Evolutionary conservation across 305 asterid species (phyloP).

Genomic region (Solanum hybrid): DNA sequence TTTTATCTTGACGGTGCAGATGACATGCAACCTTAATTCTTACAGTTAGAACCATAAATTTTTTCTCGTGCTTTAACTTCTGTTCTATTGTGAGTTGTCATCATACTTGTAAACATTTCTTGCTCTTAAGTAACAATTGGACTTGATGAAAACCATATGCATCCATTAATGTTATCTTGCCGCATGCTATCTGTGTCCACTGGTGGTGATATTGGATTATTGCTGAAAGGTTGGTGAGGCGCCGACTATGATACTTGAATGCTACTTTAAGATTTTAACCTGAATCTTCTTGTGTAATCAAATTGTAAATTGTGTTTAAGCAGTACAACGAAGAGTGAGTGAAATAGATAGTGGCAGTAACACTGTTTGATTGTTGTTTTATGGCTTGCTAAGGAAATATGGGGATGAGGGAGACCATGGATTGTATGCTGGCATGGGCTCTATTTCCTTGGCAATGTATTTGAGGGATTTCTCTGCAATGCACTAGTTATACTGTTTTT

Average conservation of each 20-base stretch:
- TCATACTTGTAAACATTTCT: neutral
- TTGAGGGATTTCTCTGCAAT: neutral
- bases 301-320: neutral
- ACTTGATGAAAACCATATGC: neutral
- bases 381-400: neutral
- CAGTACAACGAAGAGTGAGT: neutral
- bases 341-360: neutral
- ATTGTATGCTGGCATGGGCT: neutral
- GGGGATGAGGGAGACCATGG: neutral
- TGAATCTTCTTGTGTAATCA: neutral
- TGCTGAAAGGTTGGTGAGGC: neutral
- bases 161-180: neutral
- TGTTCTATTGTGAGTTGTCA: neutral
- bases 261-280: neutral
- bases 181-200: neutral
- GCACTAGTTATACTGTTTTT: neutral
- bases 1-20: neutral
- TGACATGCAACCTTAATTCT: neutral
- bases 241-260: neutral
- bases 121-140: neutral
- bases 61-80: neutral
- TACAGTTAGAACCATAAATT: neutral
- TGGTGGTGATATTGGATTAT: neutral
- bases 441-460: neutral
- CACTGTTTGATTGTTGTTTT: neutral